These are phyloP conservation scores for Diaporthe longicolla DNA, from an alignment of 2,329 filamentous ascomycete species.

Conservation along the genomic window DNA sequence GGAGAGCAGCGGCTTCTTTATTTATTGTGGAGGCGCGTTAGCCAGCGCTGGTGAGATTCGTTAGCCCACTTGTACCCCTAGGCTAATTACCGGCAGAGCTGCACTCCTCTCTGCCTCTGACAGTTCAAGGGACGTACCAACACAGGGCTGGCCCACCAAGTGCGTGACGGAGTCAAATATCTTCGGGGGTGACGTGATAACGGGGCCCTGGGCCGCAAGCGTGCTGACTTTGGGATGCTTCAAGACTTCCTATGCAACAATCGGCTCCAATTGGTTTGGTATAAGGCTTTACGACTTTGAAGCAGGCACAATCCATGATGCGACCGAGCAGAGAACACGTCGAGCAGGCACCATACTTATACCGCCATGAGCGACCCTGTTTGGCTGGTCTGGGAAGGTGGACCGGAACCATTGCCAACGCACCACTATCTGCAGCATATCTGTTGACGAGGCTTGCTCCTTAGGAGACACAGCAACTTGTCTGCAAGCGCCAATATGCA, in stretches of 20 bases:
- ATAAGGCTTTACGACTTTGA: conserved; percentile 17
- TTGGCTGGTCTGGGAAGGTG: conserved; percentile 42
- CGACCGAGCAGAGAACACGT: conserved; percentile 13
- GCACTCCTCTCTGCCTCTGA: neutral
- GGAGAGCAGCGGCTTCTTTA: conserved; percentile 25
- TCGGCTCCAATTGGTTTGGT: neutral
- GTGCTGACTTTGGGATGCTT: conserved; percentile 18
- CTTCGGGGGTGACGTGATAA: conserved; percentile 16
- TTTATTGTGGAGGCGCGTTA: conserved; percentile 29
- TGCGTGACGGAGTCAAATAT: conserved; percentile 18
- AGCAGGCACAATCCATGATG: conserved; percentile 19
- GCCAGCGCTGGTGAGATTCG: conserved; percentile 12
- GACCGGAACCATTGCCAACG: conserved; percentile 44
- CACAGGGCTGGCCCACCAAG: conserved; percentile 24
- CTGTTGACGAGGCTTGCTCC: conserved; percentile 43
- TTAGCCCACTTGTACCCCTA: conserved; percentile 29
- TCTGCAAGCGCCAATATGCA: conserved; percentile 42
- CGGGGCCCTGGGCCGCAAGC: neutral
- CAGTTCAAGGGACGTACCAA: conserved; percentile 17
- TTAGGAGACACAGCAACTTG: conserved; percentile 39
- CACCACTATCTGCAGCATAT: conserved; percentile 42
- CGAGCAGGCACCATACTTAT: conserved; percentile 49
- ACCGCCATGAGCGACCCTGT: conserved; percentile 44
- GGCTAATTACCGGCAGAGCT: neutral
- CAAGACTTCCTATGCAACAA: conserved; percentile 13